Evolutionary conservation across 352 stramenopile genomes (phyloP), one percentile per base, ranked within the genome.

Genomic region (Globisporangium yorkense): DNA sequence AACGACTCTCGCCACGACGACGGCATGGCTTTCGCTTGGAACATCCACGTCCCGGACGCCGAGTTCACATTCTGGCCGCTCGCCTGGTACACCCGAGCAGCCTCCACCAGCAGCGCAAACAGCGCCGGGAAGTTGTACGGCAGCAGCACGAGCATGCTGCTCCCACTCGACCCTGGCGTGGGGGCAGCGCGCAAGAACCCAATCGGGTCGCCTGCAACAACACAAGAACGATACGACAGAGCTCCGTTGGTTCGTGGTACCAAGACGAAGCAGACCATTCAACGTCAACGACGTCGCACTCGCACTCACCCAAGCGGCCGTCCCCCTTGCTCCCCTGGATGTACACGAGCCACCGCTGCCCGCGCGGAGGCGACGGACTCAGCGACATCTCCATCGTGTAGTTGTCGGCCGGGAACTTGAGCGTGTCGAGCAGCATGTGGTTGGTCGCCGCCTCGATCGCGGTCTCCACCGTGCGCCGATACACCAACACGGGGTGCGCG

Each of bases 121-220:
- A 96, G 66, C 39, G 84, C 71, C 2, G 86, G 82, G 52, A 87
- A 96, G 61, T 96, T 96, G 63, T 96, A 94, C n/a, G 86, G 86
- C n/a, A 96, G 66, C 21, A 96, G 57, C 5, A 94, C 72, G n/a
- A 96, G 74, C 58, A 91, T 65, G 3, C 74, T 72, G 20, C 62
- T 87, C 10, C 69, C 67, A 12, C 56, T 51, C 1, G 69, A 51
- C 0, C 58, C 54, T 0, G 62, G 62, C 3, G 70, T 72, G 1
- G 73, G 63, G 8, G 66, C 67, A 40, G 72, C 68, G 1, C 82
- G 80, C 21, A 96, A 60, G 59, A 92, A 92, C 12, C 86, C 86
- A 61, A 96, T 87, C 0, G 86, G 80, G 39, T 95, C 86, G 48
- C 85, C 77, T 82, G 54, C 33, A 54, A n/a, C 13, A 24, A 48